Evolutionary conservation across 441 rosid species (phyloP).

Genomic region (Adansonia gregorii): DNA sequence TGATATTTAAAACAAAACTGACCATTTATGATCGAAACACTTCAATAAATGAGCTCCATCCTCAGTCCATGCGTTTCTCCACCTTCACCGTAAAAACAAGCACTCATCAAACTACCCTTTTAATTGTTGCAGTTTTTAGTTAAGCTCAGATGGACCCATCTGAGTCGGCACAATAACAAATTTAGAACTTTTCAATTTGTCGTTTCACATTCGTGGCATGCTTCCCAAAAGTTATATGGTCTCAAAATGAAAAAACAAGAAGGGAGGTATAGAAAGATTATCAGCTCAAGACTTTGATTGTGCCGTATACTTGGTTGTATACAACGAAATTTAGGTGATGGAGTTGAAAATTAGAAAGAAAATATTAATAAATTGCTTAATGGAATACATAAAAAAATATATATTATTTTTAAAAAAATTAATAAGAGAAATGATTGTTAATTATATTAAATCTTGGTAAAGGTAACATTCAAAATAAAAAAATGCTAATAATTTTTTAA

Average conservation of each 20-base stretch:
- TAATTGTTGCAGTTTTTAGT: neutral
- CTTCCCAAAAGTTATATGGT: neutral
- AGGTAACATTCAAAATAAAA: too few relatives aligned
- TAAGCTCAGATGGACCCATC: neutral
- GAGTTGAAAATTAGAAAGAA: too few relatives aligned
- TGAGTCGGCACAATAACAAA: neutral
- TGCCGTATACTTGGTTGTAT: neutral
- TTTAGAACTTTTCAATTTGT: too few relatives aligned
- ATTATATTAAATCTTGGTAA: too few relatives aligned
- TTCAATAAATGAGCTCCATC: too few relatives aligned
- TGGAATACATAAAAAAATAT: too few relatives aligned
- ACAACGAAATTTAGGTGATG: neutral
- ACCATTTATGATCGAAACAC: too few relatives aligned
- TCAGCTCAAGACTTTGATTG: neutral
- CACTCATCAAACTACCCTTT: neutral
- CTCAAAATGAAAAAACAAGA: neutral
- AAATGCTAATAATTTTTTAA: too few relatives aligned
- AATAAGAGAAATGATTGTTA: too few relatives aligned
- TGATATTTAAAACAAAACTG: neutral
- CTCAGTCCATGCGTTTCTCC: neutral
- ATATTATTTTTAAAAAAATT: too few relatives aligned
- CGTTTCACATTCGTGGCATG: neutral
- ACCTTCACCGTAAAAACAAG: neutral
- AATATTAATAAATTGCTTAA: too few relatives aligned
- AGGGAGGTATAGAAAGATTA: neutral